These are phyloP conservation scores for Orbilia blumenaviensis DNA, from an alignment of 2,329 filamentous ascomycete genomes.

Conservation along the genomic window DNA sequence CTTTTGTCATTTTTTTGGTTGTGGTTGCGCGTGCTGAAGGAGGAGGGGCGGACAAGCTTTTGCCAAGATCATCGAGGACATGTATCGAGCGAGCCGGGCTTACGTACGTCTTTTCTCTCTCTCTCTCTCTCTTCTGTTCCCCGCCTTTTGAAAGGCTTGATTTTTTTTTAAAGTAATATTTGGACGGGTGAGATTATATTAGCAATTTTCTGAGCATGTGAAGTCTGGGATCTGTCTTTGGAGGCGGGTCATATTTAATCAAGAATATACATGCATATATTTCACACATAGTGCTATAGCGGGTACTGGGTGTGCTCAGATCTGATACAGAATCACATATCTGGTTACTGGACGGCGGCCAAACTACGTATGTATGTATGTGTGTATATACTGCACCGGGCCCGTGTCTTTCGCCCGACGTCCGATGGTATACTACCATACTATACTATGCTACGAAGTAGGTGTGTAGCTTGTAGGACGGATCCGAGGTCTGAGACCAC, in stretches of 20 bases:
- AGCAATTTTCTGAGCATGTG: neutral
- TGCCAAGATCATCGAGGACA: conserved; percentile 39
- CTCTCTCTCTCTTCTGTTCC: neutral
- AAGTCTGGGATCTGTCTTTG: neutral
- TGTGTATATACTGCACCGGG: neutral
- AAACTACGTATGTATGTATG: no score
- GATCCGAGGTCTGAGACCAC: no score
- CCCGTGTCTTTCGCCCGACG: neutral
- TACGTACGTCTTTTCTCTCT: conserved; percentile 28
- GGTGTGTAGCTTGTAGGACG: no score
- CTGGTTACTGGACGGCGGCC: no score
- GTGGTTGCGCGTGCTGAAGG: neutral
- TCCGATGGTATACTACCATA: neutral
- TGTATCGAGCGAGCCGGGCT: conserved; percentile 14
- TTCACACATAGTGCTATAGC: neutral
- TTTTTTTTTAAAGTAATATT: no score
- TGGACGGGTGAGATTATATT: no score
- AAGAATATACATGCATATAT: no score
- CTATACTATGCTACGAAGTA: no score
- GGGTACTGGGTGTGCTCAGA: no score
- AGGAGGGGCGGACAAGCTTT: conserved; percentile 52
- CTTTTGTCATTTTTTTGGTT: neutral
- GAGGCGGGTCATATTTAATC: no score
- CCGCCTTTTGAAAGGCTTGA: conserved; percentile 5
- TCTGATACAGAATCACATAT: no score